These are phyloP conservation scores for Stemphylium beticola DNA, from an alignment of 2,329 filamentous ascomycete species.

Conservation along the genomic window DNA sequence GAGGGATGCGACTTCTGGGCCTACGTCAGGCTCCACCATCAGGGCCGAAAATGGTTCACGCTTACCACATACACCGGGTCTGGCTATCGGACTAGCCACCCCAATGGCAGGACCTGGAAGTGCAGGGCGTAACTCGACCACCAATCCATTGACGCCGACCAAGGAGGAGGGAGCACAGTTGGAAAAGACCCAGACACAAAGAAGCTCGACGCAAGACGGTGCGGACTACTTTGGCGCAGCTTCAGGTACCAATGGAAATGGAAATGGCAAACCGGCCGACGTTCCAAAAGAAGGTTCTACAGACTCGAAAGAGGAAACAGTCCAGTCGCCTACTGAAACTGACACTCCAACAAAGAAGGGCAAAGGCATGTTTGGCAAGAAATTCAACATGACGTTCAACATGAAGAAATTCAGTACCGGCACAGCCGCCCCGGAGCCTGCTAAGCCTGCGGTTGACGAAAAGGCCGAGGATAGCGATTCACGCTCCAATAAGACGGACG, in stretches of 20 bases:
- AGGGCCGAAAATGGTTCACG: slow-evolving; percentile 67
- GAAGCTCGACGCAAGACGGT: slow-evolving; percentile 62
- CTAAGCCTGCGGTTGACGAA: slow-evolving; percentile 79
- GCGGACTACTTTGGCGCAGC: slow-evolving; percentile 71
- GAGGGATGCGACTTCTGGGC: slow-evolving; percentile 47
- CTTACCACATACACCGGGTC: slow-evolving; percentile 70
- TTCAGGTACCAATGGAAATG: slow-evolving; percentile 30
- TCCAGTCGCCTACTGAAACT: slow-evolving; percentile 51
- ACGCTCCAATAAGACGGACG: slow-evolving; percentile 64
- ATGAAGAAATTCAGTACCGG: slow-evolving; percentile 80
- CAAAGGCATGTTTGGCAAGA: slow-evolving; percentile 76
- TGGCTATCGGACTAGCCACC: slow-evolving; percentile 79
- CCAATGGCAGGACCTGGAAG: slow-evolving; percentile 56
- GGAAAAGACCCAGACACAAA: slow-evolving; percentile 63
- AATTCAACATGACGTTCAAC: slow-evolving; percentile 79
- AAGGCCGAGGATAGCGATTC: slow-evolving; percentile 70
- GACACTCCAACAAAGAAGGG: slow-evolving; percentile 57
- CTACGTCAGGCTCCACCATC: slow-evolving; percentile 57
- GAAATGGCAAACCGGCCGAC: slow-evolving; percentile 33
- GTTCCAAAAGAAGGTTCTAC: slow-evolving; percentile 35
- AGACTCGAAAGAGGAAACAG: slow-evolving; percentile 37
- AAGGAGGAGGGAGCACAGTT: slow-evolving; percentile 54
- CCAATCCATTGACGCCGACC: slow-evolving; percentile 47
- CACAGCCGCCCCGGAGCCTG: slow-evolving; percentile 63
- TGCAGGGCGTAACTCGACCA: slow-evolving; percentile 43